A percentile compares a stretch with the other conserved stretches of the same genome.
These are phyloP conservation scores for Zoysia pacifica DNA, from an alignment of 176 grass and related monocot species.

Conservation along the genomic window DNA sequence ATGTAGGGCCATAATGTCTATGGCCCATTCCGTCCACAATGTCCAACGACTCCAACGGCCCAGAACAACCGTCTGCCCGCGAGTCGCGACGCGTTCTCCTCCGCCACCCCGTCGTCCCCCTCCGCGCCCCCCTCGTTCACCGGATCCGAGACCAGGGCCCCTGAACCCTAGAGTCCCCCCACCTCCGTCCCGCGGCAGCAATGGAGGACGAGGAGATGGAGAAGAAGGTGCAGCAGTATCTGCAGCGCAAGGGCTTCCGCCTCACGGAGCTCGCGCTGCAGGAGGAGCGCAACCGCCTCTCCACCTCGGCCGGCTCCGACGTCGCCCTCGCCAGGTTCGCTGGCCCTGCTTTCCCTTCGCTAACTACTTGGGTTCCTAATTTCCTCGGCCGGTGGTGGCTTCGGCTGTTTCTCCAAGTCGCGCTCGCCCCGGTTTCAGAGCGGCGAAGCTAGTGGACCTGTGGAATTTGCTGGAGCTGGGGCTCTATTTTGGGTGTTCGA, in stretches of 20 bases:
- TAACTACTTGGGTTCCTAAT: neutral
- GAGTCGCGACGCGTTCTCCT: neutral
- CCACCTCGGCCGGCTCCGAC: constrained; percentile 60
- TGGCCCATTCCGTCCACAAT: too few species aligned
- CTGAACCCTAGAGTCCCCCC: constrained; percentile 34
- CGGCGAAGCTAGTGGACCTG: neutral
- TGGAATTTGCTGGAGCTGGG: too few species aligned
- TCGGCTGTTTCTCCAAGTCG: neutral
- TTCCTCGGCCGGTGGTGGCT: neutral
- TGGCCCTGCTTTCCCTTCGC: neutral
- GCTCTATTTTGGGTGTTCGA: neutral
- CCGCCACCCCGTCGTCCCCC: too few species aligned
- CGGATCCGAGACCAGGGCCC: neutral
- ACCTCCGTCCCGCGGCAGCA: neutral
- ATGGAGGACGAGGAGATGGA: constrained; percentile 98
- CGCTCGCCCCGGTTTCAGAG: neutral
- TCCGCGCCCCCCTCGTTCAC: neutral
- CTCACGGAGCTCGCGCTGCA: constrained; percentile 81
- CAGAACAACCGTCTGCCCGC: too few species aligned
- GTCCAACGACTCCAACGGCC: too few species aligned
- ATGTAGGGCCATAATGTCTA: too few species aligned
- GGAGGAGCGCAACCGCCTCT: constrained; percentile 85
- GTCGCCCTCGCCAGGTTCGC: constrained; percentile 56
- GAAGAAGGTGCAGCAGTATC: constrained; percentile 88
- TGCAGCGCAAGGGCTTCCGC: constrained; percentile 89